phyloP scores from a whole-genome alignment of 176 grass and related monocot genomes.

The Bolboschoenus planiculmis region DNA sequence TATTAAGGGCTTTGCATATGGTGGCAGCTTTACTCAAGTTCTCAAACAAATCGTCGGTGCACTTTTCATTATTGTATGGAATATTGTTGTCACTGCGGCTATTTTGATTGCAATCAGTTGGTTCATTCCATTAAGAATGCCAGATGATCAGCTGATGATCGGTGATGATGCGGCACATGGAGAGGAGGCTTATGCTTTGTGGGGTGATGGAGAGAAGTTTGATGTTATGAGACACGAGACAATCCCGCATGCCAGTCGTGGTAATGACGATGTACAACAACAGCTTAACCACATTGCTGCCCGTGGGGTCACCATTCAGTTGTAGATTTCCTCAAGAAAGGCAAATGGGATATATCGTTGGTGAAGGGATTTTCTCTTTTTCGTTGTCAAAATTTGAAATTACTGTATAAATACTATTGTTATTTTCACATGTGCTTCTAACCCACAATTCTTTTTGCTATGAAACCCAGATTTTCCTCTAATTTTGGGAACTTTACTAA shows the following conservation, averaged over 20 bases:
- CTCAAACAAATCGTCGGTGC: constrained; percentile 55
- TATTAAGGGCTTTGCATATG: constrained; percentile 46
- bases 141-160: constrained; percentile 58
- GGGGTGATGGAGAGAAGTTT: constrained; percentile 65
- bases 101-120: constrained; percentile 45
- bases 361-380: neutral
- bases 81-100: constrained; percentile 45
- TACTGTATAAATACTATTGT: neutral
- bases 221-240: constrained; percentile 40
- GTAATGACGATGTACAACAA: constrained; percentile 27
- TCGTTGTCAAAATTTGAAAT: neutral
- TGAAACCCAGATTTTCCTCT: neutral
- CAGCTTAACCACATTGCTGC: constrained; percentile 32
- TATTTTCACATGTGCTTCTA: neutral
- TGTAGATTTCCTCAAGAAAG: constrained; percentile 24
- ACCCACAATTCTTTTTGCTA: neutral
- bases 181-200: constrained; percentile 75
- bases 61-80: constrained; percentile 55
- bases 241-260: constrained; percentile 13
- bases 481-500: neutral
- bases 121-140: constrained; percentile 63
- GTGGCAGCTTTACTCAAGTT: constrained; percentile 40
- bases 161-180: constrained; percentile 67
- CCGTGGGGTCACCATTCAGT: constrained; percentile 47
- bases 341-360: neutral